Evolutionary conservation across 1,139 yeast genomes (phyloP), one percentile per base, ranked within the genome.

Genomic region (Kodamaea ohmeri): DNA sequence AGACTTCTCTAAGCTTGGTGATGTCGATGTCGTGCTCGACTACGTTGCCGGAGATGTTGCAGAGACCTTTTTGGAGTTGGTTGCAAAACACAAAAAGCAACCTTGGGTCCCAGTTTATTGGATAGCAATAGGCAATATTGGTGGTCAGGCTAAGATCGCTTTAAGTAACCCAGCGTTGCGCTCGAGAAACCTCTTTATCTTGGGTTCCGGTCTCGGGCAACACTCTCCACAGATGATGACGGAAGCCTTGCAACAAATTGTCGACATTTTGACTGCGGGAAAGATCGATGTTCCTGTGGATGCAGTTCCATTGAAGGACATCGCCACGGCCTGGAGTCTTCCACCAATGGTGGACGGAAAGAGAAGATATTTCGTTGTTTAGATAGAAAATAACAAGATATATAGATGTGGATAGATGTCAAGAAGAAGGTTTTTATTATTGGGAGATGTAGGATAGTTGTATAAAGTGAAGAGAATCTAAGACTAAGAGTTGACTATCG

Each of bases 121-220:
- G 58, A 44, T 56, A 3, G 47, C 47, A 22, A 50, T 56, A 20
- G 60, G 60, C 5, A 46, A 40, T 26, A 44, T 51, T 13, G 51
- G 50, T 16, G 60, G 58, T 6, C 36, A 35, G 4, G 42, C 46
- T 4, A 42, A 36, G 7, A 17, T 49, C 13, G 31, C 35, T 8
- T 35, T 54, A 3, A 40, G 45, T 6, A 46, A 49, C 18, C 42
- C 42, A 1, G 16, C 42, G n/a, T 45, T 56, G 22, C 45, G 60
- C 39, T 32, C 47, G n/a, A 37, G 40, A 22, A 56, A 56, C 39
- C 41, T 56, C n/a, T 36, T 34, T 17, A 25, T 56, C 6, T 38
- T 50, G 26, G 60, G 60, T 2, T 52, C 56, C 33, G 60, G 60
- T 1, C 21, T 55, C 24, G 59, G 60, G 1, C 52, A 58, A 5